These are phyloP conservation scores for Talaromyces sp. DNA, from an alignment of 2,329 filamentous ascomycete species.

Conservation along the genomic window DNA sequence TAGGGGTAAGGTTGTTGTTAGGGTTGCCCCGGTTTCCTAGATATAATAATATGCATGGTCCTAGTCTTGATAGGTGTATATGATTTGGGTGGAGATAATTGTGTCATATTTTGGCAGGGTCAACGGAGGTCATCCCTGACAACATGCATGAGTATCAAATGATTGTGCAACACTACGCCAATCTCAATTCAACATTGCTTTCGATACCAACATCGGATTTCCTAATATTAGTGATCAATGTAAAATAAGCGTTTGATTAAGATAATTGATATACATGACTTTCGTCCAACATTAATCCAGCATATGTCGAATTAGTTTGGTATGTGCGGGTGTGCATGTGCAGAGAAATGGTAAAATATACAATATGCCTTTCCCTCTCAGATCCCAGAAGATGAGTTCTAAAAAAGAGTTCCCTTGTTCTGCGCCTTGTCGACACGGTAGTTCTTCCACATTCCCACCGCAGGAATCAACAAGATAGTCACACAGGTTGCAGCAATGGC, in stretches of 20 bases:
- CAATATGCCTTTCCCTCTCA: not conserved
- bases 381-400: not conserved
- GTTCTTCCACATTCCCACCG: constrained; percentile 39
- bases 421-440: constrained; percentile 38
- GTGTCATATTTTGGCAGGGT: not conserved
- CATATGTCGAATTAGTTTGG: not conserved
- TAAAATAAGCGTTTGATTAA: too few relatives aligned
- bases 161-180: not conserved
- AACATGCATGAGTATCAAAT: not conserved
- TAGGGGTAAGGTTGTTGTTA: constrained; percentile 58
- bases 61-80: not conserved
- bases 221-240: not conserved
- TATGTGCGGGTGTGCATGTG: not conserved
- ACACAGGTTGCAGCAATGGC: constrained; percentile 35
- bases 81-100: not conserved
- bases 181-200: not conserved
- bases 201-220: not conserved
- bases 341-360: not conserved
- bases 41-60: too few relatives aligned
- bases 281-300: not conserved
- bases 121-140: not conserved
- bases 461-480: constrained; percentile 32
- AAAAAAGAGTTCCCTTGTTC: constrained; percentile 36
- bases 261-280: not conserved
- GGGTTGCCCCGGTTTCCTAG: constrained; percentile 21